Evolutionary conservation across 768 basidiomycete species (phyloP).

Genomic region (Nevesoporus exiguus): DNA sequence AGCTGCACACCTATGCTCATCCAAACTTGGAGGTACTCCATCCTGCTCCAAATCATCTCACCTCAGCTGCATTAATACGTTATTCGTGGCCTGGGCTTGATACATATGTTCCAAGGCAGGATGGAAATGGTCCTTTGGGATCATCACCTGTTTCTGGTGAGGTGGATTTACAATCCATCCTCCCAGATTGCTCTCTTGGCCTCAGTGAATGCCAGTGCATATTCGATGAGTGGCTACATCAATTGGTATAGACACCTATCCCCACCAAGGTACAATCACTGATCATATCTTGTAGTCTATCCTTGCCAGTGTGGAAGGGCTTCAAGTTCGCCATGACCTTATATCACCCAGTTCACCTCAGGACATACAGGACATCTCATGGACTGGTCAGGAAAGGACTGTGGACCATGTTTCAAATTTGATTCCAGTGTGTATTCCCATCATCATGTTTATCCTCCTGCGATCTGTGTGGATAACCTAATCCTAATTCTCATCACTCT

Average conservation of each 20-base stretch:
- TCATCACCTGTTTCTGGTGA: not conserved
- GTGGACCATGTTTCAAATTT: not conserved
- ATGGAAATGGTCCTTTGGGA: not conserved
- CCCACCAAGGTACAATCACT: not conserved
- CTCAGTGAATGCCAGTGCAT: not conserved
- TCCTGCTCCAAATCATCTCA: not conserved
- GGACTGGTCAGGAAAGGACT: not conserved
- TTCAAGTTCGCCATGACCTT: not conserved
- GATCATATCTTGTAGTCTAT: not conserved
- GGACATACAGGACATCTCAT: not conserved
- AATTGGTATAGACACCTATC: not conserved
- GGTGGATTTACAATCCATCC: not conserved
- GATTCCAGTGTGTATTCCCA: not conserved
- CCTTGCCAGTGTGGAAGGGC: not conserved
- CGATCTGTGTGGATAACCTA: no score
- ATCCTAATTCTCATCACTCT: not conserved
- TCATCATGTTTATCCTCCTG: not conserved
- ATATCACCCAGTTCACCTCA: not conserved
- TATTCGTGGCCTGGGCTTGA: not conserved
- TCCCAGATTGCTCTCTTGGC: not conserved
- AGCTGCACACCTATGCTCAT: not conserved
- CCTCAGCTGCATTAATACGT: not conserved
- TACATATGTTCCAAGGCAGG: not conserved
- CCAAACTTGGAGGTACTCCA: no score
- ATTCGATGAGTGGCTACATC: not conserved